Conservation (phyloP, 2,329 filamentous ascomycete genomes). For the Beauveria brongniartii region DNA sequence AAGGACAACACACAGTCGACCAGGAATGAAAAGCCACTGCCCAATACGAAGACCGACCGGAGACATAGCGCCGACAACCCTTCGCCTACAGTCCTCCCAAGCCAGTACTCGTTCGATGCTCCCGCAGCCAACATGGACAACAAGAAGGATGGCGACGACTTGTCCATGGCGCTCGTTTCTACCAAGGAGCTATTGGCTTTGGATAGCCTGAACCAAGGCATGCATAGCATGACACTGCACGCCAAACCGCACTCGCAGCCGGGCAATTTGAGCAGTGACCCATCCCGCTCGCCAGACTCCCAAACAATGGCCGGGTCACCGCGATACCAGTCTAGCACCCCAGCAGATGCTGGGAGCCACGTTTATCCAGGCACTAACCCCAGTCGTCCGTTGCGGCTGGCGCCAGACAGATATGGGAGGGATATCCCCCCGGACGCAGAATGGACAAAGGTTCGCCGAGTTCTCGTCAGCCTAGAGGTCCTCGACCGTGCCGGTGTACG, state of each 20-base stretch:
- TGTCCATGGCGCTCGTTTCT: constrained; percentile 41
- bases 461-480: constrained; percentile 49
- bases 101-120: constrained; percentile 24
- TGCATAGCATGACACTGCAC: constrained; percentile 33
- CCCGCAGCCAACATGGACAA: constrained; percentile 25
- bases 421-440: constrained; percentile 48
- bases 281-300: constrained; percentile 26
- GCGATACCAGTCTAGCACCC: constrained; percentile 32
- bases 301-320: constrained; percentile 30
- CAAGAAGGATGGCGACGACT: constrained; percentile 26
- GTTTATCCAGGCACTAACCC: background rate
- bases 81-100: constrained; percentile 20
- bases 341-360: constrained; percentile 20
- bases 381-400: constrained; percentile 30
- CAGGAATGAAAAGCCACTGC: constrained; percentile 34
- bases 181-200: constrained; percentile 45
- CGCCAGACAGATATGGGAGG: constrained; percentile 48
- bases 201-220: constrained; percentile 33
- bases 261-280: constrained; percentile 23
- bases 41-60: constrained; percentile 31
- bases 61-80: constrained; percentile 25
- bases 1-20: constrained; percentile 29
- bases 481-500: constrained; percentile 46
- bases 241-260: constrained; percentile 15
- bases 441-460: constrained; percentile 51